phyloP scores from a whole-genome alignment of 768 basidiomycete genomes.

The Udeniomyces megalosporus region DNA sequence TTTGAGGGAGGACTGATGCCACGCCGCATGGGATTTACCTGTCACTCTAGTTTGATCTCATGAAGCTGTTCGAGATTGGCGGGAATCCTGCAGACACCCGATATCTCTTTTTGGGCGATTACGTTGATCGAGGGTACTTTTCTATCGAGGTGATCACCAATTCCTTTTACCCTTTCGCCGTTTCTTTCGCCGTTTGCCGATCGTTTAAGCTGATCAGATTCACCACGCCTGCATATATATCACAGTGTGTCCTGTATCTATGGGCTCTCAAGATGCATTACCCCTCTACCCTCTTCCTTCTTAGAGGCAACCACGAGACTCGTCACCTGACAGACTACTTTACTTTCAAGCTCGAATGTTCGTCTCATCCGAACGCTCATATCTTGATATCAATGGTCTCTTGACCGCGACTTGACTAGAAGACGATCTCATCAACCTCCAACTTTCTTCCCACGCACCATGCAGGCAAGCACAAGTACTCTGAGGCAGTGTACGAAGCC shows the following conservation, averaged over 20 bases:
- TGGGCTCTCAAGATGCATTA: conserved; percentile 18
- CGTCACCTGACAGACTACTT: conserved; percentile 17
- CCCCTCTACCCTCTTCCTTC: conserved; percentile 12
- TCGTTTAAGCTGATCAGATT: not conserved
- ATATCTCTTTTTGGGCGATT: conserved; percentile 34
- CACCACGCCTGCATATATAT: not conserved
- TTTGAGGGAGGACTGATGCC: no score
- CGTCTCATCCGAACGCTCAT: not conserved
- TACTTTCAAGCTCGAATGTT: conserved; percentile 17
- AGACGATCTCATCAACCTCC: not conserved
- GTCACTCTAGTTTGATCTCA: conserved; percentile 60
- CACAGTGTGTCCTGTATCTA: conserved; percentile 15
- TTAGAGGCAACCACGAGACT: conserved; percentile 17
- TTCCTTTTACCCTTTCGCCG: not conserved
- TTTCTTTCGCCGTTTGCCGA: no score
- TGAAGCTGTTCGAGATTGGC: conserved; percentile 89
- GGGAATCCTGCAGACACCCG: conserved; percentile 86
- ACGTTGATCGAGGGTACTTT: conserved; percentile 16
- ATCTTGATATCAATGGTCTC: not conserved
- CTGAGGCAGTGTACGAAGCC: conserved; percentile 87
- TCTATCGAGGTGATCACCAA: conserved; percentile 6
- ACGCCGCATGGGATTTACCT: no score
- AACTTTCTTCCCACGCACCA: not conserved
- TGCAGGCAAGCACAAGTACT: conserved; percentile 95
- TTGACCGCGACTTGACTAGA: no score